These are phyloP conservation scores for Thinopyrum obtusiflorum DNA, from an alignment of 202 grass and related monocot genomes.

Conservation along the genomic window DNA sequence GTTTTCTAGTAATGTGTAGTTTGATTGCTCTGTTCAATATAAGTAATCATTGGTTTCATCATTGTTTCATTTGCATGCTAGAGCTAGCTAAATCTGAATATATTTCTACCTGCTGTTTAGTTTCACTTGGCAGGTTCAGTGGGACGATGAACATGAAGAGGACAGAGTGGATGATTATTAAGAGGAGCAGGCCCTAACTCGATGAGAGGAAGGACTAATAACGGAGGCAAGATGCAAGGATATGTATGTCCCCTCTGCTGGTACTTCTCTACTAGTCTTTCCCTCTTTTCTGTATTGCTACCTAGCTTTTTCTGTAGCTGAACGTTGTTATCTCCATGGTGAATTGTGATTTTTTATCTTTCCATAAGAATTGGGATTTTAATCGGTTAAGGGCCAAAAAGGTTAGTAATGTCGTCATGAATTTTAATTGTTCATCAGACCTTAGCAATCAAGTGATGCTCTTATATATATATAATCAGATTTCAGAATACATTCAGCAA, in stretches of 20 bases:
- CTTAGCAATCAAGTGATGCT: too few species aligned
- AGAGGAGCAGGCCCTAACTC: too few species aligned
- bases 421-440: too few species aligned
- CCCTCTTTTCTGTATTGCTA: background rate
- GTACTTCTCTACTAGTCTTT: too few species aligned
- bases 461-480: too few species aligned
- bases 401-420: too few species aligned
- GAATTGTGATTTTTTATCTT: background rate
- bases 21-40: background rate
- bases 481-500: too few species aligned
- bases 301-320: background rate
- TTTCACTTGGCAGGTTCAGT: background rate
- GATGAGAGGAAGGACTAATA: too few species aligned
- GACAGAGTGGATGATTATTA: background rate
- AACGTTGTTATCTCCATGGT: background rate
- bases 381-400: too few species aligned
- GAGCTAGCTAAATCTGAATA: background rate
- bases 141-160: background rate
- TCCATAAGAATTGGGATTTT: too few species aligned
- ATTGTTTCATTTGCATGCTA: background rate
- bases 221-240: background rate
- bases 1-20: background rate
- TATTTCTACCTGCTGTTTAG: background rate
- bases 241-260: background rate
- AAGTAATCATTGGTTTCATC: background rate